phyloP scores from a whole-genome alignment of 805 yeast genomes.

The Candida saitoana region DNA sequence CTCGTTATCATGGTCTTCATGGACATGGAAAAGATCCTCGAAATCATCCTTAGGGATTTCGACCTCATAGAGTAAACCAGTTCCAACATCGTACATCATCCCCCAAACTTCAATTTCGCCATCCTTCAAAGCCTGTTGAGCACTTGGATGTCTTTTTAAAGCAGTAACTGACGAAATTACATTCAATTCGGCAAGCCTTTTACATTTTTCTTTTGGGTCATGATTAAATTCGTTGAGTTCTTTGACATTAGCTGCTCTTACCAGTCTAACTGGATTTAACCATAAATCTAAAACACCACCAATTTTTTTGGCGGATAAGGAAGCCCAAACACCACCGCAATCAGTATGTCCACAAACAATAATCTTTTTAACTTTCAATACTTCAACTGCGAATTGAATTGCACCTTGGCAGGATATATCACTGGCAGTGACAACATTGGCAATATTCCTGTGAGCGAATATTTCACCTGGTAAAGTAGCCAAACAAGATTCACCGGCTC shows the following conservation, averaged over 20 bases:
- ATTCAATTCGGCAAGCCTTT: slow-evolving; percentile 69
- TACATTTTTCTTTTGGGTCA: slow-evolving; percentile 53
- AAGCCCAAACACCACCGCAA: slow-evolving; percentile 90
- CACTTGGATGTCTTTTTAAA: slow-evolving; percentile 61
- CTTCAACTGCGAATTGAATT: slow-evolving; percentile 83
- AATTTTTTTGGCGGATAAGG: slow-evolving; percentile 57
- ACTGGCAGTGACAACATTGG: slow-evolving; percentile 66
- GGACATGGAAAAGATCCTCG: slow-evolving; percentile 40
- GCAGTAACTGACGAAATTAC: slow-evolving; percentile 68
- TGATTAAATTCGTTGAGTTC: slow-evolving; percentile 43
- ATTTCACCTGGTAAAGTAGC: slow-evolving; percentile 86
- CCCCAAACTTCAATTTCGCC: slow-evolving; percentile 78
- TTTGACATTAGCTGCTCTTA: slow-evolving; percentile 56
- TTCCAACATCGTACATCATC: slow-evolving; percentile 73
- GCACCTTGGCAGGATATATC: slow-evolving; percentile 76
- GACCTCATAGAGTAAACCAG: slow-evolving; percentile 54
- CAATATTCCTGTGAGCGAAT: slow-evolving; percentile 84
- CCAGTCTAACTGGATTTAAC: slow-evolving; percentile 64
- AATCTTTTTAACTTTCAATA: slow-evolving; percentile 72
- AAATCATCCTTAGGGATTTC: slow-evolving; percentile 41
- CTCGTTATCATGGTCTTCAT: slow-evolving; percentile 14
- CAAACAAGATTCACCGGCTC: slow-evolving; percentile 76
- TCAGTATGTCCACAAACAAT: slow-evolving; percentile 92
- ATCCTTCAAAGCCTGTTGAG: slow-evolving; percentile 56
- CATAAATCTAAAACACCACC: slow-evolving; percentile 72